A percentile compares a stretch with the other conserved stretches of the same genome.
Conservation (phyloP, 768 basidiomycete genomes). For the Boletus fagicola region DNA sequence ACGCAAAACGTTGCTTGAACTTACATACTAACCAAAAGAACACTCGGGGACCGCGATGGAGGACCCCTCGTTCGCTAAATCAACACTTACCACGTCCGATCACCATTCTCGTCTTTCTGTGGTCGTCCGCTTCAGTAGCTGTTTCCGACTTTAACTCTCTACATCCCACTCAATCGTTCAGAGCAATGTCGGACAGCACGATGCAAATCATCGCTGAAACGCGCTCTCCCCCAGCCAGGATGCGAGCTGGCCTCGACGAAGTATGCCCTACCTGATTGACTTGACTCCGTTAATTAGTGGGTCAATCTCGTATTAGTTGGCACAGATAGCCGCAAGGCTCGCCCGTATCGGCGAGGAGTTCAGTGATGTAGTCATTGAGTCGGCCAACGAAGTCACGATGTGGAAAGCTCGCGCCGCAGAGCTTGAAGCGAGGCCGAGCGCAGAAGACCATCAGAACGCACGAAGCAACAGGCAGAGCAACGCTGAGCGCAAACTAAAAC, state of each 20-base stretch:
- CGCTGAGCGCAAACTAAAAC: constrained; percentile 30
- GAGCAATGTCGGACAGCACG: constrained; percentile 4
- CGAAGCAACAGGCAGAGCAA: constrained; percentile 35
- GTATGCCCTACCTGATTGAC: constrained; percentile 9
- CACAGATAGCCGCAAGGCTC: constrained; percentile 29
- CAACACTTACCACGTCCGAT: background rate
- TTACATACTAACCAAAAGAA: constrained; percentile 14
- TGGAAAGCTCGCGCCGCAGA: constrained; percentile 34
- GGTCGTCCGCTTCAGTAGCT: background rate
- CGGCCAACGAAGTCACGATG: constrained; percentile 23
- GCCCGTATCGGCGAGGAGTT: constrained; percentile 34
- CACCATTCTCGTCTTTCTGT: constrained; percentile 1
- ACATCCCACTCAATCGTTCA: background rate
- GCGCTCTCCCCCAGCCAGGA: constrained; percentile 19
- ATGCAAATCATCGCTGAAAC: background rate
- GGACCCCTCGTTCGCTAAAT: background rate
- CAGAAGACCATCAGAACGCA: constrained; percentile 28
- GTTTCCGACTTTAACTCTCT: background rate
- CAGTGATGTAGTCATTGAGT: constrained; percentile 17
- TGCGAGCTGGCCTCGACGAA: constrained; percentile 29
- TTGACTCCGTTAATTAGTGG: background rate
- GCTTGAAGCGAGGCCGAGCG: constrained; percentile 34
- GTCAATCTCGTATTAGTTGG: constrained; percentile 14
- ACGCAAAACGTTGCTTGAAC: constrained; percentile 8
- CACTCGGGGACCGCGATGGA: constrained; percentile 7